Evolutionary conservation across 352 stramenopile genomes (phyloP).

Genomic region (Phytophthora lateralis): DNA sequence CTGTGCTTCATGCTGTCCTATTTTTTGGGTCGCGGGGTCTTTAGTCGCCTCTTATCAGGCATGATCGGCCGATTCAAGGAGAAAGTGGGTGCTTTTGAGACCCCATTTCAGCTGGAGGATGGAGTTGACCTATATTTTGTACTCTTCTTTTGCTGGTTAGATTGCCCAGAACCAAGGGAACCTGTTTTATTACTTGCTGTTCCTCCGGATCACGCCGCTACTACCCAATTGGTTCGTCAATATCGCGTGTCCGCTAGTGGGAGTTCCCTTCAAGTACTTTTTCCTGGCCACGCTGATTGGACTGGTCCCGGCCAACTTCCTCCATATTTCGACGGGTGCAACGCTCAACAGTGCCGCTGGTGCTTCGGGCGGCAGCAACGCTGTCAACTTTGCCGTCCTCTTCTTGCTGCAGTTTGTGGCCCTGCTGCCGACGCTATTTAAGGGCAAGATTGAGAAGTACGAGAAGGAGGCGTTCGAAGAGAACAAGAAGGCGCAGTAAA

Average conservation of each 20-base stretch:
- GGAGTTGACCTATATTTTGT: neutral
- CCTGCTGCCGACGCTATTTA: constrained; percentile 83
- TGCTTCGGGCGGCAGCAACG: constrained; percentile 63
- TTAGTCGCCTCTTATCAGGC: constrained; percentile 64
- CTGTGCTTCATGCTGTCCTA: constrained; percentile 89
- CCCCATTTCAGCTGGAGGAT: neutral
- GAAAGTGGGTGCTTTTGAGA: constrained; percentile 43
- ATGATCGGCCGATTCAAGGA: constrained; percentile 85
- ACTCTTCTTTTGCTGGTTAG: constrained; percentile 24
- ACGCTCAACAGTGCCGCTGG: constrained; percentile 77
- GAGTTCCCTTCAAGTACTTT: constrained; percentile 86
- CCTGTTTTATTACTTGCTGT: constrained; percentile 91
- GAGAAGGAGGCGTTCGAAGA: constrained; percentile 82
- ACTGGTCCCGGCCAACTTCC: constrained; percentile 82
- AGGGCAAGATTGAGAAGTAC: constrained; percentile 87
- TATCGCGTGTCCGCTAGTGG: constrained; percentile 84
- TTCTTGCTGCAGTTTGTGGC: constrained; percentile 88
- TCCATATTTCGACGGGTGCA: constrained; percentile 85
- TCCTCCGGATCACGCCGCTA: constrained; percentile 86
- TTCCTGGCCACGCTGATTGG: constrained; percentile 85
- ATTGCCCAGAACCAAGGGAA: constrained; percentile 86
- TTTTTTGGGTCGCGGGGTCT: constrained; percentile 77
- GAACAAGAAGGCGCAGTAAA: constrained; percentile 54
- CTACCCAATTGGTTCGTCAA: constrained; percentile 93
- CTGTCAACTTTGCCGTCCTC: constrained; percentile 80